Evolutionary conservation across 2,329 filamentous ascomycete species (phyloP), one percentile per base, ranked within the genome.

Genomic region (Paraconiothyrium brasiliense): DNA sequence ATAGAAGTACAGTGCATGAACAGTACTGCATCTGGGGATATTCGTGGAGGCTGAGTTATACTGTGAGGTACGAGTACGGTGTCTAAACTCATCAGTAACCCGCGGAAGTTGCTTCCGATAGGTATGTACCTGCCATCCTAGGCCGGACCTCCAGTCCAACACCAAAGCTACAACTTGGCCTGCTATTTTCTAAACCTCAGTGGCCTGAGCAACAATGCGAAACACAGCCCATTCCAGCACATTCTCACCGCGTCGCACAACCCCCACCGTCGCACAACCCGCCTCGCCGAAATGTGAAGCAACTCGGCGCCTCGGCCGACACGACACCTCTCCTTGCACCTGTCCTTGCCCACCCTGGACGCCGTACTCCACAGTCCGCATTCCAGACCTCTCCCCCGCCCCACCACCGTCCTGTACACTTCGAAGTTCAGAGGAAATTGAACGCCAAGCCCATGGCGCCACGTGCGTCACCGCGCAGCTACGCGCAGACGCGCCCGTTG

Each of bases 391-490:
- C 16, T 30, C 27, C 10, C 8, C 14, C 34, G 44, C 35, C 43
- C 55, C 55, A 57, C 44, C 35, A 27, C 20, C 20, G 20, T 20
- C 20, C 20, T 20, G 20, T 1, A 20, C 20, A 20, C 20, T 20
- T 1, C 20, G 20, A 20, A 20, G 20, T 20, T 20, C 20, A 20
- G 20, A 20, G 20, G 1, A 20, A 20, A 20, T 20, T 20, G 20
- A 20, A 22, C 10, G 54, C 22, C 54, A 37, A 39, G 41, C 3
- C 3, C 32, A 0, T 2, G 2, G 49, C 60, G 60, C 63, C 65
- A 57, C 57, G 16, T n/a, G 41, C 63, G 59, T 65, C 65, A 67
- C 57, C 49, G 47, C 55, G 61, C 62, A 67, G 59, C 59, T 10
- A 35, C 32, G 9, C 27, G 27, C 27, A 30, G 27, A 30, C 6